Conservation (phyloP, 2,329 filamentous ascomycete species). For the Metarhizium anisopliae region DNA sequence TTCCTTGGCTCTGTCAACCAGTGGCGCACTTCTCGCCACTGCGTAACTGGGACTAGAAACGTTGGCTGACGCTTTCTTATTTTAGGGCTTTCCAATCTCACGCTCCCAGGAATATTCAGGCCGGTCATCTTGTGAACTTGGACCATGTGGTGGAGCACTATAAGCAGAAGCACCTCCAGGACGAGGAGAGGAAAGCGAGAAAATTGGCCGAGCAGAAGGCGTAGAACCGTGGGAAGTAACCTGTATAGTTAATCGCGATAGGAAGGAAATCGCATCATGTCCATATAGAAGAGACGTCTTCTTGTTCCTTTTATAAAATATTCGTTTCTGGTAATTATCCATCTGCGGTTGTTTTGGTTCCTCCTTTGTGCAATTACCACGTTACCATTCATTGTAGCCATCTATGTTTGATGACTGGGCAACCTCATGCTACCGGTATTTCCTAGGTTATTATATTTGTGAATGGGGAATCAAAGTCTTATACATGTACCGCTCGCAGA, state of each 20-base stretch:
- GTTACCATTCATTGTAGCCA: background rate
- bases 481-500: too few relatives aligned
- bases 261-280: background rate
- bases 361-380: background rate
- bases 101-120: constrained; percentile 43
- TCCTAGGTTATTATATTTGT: too few relatives aligned
- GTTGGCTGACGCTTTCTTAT: background rate
- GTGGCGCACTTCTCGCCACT: background rate
- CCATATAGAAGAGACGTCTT: background rate
- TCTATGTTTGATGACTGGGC: background rate
- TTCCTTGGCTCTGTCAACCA: background rate
- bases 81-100: constrained; percentile 41
- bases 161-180: constrained; percentile 41
- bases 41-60: background rate
- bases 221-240: constrained; percentile 11
- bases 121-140: constrained; percentile 44
- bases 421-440: background rate
- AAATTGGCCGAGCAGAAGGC: constrained; percentile 34
- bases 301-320: background rate
- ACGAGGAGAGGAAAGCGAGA: constrained; percentile 46
- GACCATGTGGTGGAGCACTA: constrained; percentile 51
- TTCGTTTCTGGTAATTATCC: background rate
- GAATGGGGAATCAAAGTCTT: too few relatives aligned
- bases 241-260: background rate
- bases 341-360: background rate